A percentile compares a stretch with the other conserved stretches of the same genome.
phyloP scores from a whole-genome alignment of 192 early-diverging fungal species.

The Thamnidium elegans region DNA sequence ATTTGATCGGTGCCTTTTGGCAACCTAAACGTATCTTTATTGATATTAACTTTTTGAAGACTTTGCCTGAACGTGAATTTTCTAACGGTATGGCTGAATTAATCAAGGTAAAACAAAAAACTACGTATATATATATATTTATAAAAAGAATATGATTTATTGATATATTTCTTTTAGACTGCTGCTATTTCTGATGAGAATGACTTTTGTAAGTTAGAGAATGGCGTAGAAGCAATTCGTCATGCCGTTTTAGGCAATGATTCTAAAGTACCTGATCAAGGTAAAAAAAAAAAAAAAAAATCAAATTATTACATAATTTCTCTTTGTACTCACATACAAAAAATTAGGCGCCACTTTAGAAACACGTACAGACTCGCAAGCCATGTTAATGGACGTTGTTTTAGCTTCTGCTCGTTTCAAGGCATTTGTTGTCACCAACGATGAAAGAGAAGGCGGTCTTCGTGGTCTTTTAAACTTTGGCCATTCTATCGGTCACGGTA shows the following conservation, averaged over 20 bases:
- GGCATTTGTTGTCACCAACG: conserved; percentile 91
- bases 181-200: conserved; percentile 87
- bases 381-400: conserved; percentile 78
- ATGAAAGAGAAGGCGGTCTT: conserved; percentile 93
- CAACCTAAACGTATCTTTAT: conserved; percentile 93
- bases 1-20: conserved; percentile 94
- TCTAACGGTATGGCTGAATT: conserved; percentile 97
- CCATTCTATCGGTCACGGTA: conserved; percentile 94
- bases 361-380: conserved; percentile 61
- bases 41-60: conserved; percentile 80
- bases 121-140: background rate
- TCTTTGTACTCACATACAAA: background rate
- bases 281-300: conserved; percentile 22
- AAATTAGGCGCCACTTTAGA: conserved; percentile 49
- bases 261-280: conserved; percentile 37
- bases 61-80: conserved; percentile 88
- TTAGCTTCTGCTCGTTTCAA: conserved; percentile 88
- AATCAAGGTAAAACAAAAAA: conserved; percentile 73
- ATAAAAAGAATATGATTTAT: background rate
- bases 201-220: conserved; percentile 91
- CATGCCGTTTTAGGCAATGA: conserved; percentile 59
- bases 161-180: conserved; percentile 50
- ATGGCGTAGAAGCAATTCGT: conserved; percentile 76
- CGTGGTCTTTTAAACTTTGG: conserved; percentile 97
- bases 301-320: conserved; percentile 2